Conservation (phyloP, 2,329 filamentous ascomycete species). For the Diplodia sapinea region DNA sequence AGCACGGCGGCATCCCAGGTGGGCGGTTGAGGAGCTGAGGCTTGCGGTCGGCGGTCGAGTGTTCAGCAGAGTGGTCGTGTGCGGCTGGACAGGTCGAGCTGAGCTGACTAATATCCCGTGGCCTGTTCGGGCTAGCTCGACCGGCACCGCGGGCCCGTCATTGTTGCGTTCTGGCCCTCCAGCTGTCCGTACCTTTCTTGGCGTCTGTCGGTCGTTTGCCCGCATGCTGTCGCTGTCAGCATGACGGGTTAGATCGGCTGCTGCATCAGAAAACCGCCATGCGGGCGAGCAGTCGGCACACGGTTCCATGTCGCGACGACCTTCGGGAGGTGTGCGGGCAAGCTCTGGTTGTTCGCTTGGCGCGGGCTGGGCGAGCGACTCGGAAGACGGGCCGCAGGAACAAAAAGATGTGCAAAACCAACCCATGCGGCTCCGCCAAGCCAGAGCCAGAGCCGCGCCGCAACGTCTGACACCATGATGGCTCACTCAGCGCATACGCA, state of each 20-base stretch:
- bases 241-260: not conserved
- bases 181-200: not conserved
- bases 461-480: constrained; percentile 15
- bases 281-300: not conserved
- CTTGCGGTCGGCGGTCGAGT: not conserved
- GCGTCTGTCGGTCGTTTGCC: not conserved
- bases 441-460: not conserved
- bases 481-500: constrained; percentile 16
- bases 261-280: not conserved
- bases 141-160: not conserved
- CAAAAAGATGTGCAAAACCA: too few species aligned
- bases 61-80: not conserved
- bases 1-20: constrained; percentile 5
- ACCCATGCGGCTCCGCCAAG: too few species aligned
- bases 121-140: not conserved
- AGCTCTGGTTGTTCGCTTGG: not conserved
- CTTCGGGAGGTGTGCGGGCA: too few species aligned
- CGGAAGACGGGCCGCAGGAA: constrained; percentile 18
- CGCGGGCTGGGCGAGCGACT: not conserved
- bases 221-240: not conserved
- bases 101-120: constrained; percentile 14
- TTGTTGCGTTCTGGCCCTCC: not conserved
- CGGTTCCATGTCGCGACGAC: not conserved
- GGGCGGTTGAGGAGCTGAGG: not conserved
- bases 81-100: not conserved